A percentile compares a stretch with the other conserved stretches of the same genome.
phyloP scores from a whole-genome alignment of 1,139 yeast species.

The Blastobotrys raffinosifermentans region DNA sequence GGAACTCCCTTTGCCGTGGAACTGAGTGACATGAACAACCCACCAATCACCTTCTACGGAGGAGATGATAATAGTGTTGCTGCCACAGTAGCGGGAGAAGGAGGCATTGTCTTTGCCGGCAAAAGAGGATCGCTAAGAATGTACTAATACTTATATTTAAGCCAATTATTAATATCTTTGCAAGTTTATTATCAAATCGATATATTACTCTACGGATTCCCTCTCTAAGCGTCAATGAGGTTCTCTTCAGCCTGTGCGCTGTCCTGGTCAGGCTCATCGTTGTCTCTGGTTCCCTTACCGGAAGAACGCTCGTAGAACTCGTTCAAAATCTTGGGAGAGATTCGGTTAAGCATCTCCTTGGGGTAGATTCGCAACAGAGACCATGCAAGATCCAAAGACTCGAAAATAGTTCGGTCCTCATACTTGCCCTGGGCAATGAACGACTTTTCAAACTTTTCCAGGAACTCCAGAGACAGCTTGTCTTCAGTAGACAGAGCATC shows the following conservation, averaged over 20 bases:
- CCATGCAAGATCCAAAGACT: constrained; percentile 98
- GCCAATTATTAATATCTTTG: no score
- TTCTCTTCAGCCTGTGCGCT: constrained; percentile 27
- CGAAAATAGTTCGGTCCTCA: constrained; percentile 90
- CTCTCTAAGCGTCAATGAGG: constrained; percentile 48
- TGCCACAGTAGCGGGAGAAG: no score
- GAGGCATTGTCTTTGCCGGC: no score
- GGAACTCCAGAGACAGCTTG: constrained; percentile 90
- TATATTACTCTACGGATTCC: no score
- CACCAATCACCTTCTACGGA: no score
- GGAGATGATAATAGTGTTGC: no score
- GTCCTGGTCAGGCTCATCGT: constrained; percentile 36
- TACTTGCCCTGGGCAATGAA: constrained; percentile 95
- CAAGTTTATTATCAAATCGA: no score
- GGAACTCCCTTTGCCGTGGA: constrained; percentile 7
- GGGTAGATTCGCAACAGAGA: constrained; percentile 96
- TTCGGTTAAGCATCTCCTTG: constrained; percentile 96
- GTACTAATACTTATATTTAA: no score
- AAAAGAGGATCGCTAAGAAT: no score
- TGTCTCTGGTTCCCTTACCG: constrained; percentile 33
- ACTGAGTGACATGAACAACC: neutral
- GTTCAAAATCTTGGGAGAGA: constrained; percentile 90
- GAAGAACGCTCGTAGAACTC: constrained; percentile 81
- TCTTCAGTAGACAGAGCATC: constrained; percentile 98
- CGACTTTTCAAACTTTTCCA: constrained; percentile 95